Percentiles rank a stretch among this genome's conserved stretches.
Evolutionary conservation across 441 rosid species (phyloP).

Genomic region (Capsella rubella): DNA sequence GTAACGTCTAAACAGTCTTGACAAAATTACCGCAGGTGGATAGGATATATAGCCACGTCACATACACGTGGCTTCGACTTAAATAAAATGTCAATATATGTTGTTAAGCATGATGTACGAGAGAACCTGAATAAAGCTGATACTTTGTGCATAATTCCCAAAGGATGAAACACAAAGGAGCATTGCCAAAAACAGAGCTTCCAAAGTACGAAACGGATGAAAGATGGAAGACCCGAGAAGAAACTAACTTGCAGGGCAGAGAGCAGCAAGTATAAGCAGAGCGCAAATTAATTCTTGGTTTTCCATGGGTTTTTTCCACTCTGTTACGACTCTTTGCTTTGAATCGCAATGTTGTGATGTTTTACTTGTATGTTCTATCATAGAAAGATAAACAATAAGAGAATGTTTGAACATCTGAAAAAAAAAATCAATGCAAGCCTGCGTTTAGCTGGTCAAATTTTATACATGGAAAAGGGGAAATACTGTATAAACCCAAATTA

Average conservation of each 20-base stretch:
- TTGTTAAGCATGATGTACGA: neutral
- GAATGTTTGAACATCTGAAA: neutral
- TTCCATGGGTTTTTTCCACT: neutral
- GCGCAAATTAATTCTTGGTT: neutral
- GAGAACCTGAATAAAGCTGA: neutral
- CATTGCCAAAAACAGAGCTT: constrained; percentile 1
- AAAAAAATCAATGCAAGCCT: neutral
- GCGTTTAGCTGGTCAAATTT: neutral
- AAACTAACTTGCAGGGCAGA: too few species aligned
- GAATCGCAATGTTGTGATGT: neutral
- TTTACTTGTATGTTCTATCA: constrained; percentile 2
- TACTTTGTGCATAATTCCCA: neutral
- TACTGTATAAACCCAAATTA: neutral
- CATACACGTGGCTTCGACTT: constrained; percentile 31
- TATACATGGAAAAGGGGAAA: neutral
- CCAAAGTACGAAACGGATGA: constrained; percentile 1
- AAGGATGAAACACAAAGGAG: constrained; percentile 8
- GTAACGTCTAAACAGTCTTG: neutral
- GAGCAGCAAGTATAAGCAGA: neutral
- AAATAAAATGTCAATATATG: neutral
- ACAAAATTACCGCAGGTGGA: neutral
- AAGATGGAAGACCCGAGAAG: neutral
- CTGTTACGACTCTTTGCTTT: neutral
- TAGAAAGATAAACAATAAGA: constrained; percentile 9
- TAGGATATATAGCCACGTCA: constrained; percentile 24